Evolutionary conservation across 495 filamentous ascomycete species (phyloP).

Genomic region (Pyrenula aspistea): DNA sequence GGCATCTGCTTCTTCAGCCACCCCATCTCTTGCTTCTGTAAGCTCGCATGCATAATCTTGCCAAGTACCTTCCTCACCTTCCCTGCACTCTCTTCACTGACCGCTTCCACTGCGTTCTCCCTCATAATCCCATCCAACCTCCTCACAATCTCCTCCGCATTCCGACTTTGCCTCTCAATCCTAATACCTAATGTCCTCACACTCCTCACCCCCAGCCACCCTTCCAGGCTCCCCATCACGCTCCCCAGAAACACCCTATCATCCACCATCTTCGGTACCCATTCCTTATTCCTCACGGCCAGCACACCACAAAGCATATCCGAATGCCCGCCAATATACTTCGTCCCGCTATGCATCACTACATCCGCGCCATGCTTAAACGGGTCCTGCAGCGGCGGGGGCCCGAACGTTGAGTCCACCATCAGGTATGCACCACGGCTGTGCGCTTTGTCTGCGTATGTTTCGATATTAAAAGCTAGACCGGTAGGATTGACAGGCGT

Average conservation of each 20-base stretch:
- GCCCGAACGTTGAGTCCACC: slow-evolving; percentile 86
- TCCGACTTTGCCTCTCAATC: slow-evolving; percentile 60
- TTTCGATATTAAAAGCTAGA: slow-evolving; percentile 56
- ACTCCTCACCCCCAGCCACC: slow-evolving; percentile 81
- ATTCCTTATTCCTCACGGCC: slow-evolving; percentile 43
- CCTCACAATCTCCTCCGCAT: slow-evolving; percentile 50
- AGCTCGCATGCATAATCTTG: slow-evolving; percentile 60
- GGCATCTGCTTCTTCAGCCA: slow-evolving; percentile 92
- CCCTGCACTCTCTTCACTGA: slow-evolving; percentile 22
- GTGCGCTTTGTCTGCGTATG: slow-evolving; percentile 62
- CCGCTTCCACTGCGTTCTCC: slow-evolving; percentile 8
- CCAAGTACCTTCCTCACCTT: slow-evolving; percentile 40
- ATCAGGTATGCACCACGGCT: slow-evolving; percentile 58
- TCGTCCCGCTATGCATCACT: slow-evolving; percentile 84
- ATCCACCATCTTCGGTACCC: slow-evolving; percentile 39
- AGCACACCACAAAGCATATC: slow-evolving; percentile 84
- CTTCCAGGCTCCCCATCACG: slow-evolving; percentile 83
- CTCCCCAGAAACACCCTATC: slow-evolving; percentile 68
- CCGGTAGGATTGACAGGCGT: slow-evolving; percentile 87
- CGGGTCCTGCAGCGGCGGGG: slow-evolving; percentile 81
- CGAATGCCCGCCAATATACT: slow-evolving; percentile 90
- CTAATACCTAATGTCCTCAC: slow-evolving; percentile 77
- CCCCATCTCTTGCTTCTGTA: slow-evolving; percentile 49
- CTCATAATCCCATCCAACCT: slow-evolving; percentile 50
- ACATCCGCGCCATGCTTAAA: slow-evolving; percentile 69